phyloP scores from a whole-genome alignment of 2,329 filamentous ascomycete genomes.

The Periconia digitata region DNA sequence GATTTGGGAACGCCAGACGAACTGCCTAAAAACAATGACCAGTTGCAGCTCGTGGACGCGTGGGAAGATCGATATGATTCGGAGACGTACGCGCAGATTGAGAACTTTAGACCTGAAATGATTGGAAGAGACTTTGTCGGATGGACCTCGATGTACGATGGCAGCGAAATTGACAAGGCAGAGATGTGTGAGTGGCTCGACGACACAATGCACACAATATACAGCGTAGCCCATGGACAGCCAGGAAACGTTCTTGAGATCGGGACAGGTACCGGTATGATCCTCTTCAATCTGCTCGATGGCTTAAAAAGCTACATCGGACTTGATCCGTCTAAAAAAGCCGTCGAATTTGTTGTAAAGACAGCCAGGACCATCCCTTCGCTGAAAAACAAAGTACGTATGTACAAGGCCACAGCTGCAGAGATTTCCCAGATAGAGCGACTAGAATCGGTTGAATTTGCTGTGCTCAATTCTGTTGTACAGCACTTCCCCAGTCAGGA shows the following conservation, averaged over 20 bases:
- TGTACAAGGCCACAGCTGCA: conserved; percentile 2
- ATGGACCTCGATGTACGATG: conserved; percentile 15
- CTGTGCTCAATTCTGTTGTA: conserved; percentile 10
- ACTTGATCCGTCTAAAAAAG: conserved; percentile 5
- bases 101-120: not conserved
- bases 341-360: conserved; percentile 3
- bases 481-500: conserved; percentile 15
- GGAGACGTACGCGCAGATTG: conserved; percentile 1
- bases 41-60: not conserved
- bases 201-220: conserved; percentile 7
- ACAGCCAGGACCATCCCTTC: conserved; percentile 6
- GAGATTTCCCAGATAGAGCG: not conserved
- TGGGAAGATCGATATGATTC: conserved; percentile 9
- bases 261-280: conserved; percentile 12
- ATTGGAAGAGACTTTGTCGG: conserved; percentile 11
- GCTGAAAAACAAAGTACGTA: conserved; percentile 3
- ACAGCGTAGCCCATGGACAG: not conserved
- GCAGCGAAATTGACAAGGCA: conserved; percentile 3
- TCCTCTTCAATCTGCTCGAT: conserved; percentile 11
- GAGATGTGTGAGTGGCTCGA: conserved; percentile 18
- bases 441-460: not conserved
- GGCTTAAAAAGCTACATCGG: conserved; percentile 6
- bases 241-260: conserved; percentile 8
- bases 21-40: not conserved
- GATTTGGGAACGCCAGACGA: not conserved